phyloP scores from a whole-genome alignment of 1,284 basidiomycete species.

The Sparassis latifolia region DNA sequence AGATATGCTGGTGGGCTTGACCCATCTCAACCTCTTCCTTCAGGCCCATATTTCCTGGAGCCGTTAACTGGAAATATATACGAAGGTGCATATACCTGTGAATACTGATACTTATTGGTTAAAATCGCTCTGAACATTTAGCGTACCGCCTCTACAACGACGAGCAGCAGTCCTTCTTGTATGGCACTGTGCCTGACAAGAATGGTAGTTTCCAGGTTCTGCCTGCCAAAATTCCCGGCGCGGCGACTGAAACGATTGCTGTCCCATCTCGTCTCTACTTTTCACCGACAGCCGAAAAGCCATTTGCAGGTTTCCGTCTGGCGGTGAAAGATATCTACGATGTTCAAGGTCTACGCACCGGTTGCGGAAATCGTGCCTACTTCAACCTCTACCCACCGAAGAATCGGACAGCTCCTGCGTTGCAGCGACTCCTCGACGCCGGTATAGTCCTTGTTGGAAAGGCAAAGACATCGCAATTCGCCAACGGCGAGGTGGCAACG shows the following conservation, averaged over 20 bases:
- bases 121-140: slow-evolving; percentile 1
- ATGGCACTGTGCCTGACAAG: slow-evolving; percentile 22
- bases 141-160: slow-evolving; percentile 25
- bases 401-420: slow-evolving; percentile 33
- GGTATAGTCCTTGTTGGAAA: slow-evolving; percentile 47
- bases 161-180: slow-evolving; percentile 25
- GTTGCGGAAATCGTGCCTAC: slow-evolving; percentile 28
- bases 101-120: not conserved
- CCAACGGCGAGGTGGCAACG: slow-evolving; percentile 47
- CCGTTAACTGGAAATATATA: slow-evolving; percentile 18
- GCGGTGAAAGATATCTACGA: slow-evolving; percentile 30
- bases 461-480: slow-evolving; percentile 50
- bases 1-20: slow-evolving; percentile 9
- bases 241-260: slow-evolving; percentile 22
- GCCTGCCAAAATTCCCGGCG: slow-evolving; percentile 20
- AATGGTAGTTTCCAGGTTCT: slow-evolving; percentile 20
- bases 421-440: slow-evolving; percentile 39
- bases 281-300: slow-evolving; percentile 21
- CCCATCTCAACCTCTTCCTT: slow-evolving; percentile 12
- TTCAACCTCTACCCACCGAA: slow-evolving; percentile 26
- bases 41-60: slow-evolving; percentile 25
- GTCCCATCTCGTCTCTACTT: slow-evolving; percentile 28
- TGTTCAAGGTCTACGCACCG: slow-evolving; percentile 22
- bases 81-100: slow-evolving; percentile 14
- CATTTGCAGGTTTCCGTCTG: slow-evolving; percentile 25